Evolutionary conservation across 345 rosid genomes (phyloP).

Genomic region (Hirschfeldia incana): DNA sequence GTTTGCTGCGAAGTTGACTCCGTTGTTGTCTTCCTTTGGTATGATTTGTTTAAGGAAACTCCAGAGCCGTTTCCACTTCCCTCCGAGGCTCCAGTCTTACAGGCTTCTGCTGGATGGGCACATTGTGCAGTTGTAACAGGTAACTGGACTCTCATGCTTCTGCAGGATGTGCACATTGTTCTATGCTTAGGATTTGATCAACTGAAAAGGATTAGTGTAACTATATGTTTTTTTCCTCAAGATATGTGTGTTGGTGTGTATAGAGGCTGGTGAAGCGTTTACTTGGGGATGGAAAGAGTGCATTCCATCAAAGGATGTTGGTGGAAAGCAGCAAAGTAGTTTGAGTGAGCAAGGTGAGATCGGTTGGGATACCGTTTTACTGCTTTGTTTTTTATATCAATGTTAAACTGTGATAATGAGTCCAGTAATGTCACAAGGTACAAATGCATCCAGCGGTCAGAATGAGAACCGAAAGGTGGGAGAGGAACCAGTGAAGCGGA

Average conservation of each 20-base stretch:
- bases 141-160: not conserved
- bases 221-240: not conserved
- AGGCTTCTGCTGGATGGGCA: conserved; percentile 86
- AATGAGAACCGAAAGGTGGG: conserved; percentile 44
- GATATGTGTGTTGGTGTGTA: conserved; percentile 17
- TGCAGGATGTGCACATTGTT: too few relatives aligned
- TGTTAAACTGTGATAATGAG: conserved; percentile 37
- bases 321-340: conserved; percentile 48
- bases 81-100: conserved; percentile 52
- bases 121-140: conserved; percentile 80
- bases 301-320: conserved; percentile 58
- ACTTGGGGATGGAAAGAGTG: conserved; percentile 99
- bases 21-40: conserved; percentile 13
- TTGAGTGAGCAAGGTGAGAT: conserved; percentile 54
- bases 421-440: conserved; percentile 44
- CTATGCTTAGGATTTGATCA: not conserved
- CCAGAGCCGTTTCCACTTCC: conserved; percentile 80
- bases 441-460: conserved; percentile 36
- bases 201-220: not conserved
- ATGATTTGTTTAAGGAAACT: conserved; percentile 52
- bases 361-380: not conserved
- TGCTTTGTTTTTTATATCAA: not conserved
- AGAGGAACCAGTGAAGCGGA: conserved; percentile 59
- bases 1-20: conserved; percentile 32
- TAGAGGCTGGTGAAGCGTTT: conserved; percentile 71